A percentile compares a stretch with the other conserved stretches of the same genome.
Conservation (phyloP, 306 rosid genomes). For the Malus domestica region ASM211411v1 NC_041795.1:24499001-24499500, state of each 20-base stretch:
- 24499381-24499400: constrained; percentile 19
- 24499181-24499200: constrained; percentile 70
- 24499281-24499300: constrained; percentile 3
- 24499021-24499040: constrained; percentile 1
- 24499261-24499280: background rate
- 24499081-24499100: constrained; percentile 71
- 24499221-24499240: constrained; percentile 12
- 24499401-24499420: constrained; percentile 22
- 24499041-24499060: constrained; percentile 5
- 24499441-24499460: constrained; percentile 41
- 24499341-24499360: constrained; percentile 66
- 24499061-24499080: constrained; percentile 77
- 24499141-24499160: constrained; percentile 75
- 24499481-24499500: background rate
- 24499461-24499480: constrained; percentile 34
- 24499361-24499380: constrained; percentile 38
- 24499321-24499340: constrained; percentile 76
- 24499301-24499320: constrained; percentile 67
- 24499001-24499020: background rate
- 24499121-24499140: constrained; percentile 62
- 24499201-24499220: constrained; percentile 65
- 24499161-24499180: constrained; percentile 69
- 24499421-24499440: constrained; percentile 19
- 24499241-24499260: background rate
- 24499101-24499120: constrained; percentile 70